Conservation (phyloP, 2,329 filamentous ascomycete species). For the Phaeosphaeriaceae sp. region DNA sequence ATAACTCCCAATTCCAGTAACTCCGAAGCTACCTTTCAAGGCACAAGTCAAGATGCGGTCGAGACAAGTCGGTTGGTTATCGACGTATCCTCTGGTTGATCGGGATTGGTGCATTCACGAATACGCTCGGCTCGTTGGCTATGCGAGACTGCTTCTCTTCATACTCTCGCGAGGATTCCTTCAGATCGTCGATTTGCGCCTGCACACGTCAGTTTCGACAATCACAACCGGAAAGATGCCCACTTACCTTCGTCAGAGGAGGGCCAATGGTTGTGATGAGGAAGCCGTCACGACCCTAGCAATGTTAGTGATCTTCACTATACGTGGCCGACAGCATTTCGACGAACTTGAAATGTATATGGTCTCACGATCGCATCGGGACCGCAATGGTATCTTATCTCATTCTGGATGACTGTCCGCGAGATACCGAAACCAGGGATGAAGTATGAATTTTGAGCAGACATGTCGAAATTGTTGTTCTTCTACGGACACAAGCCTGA, state of each 20-base stretch:
- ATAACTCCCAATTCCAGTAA: slow-evolving; percentile 10
- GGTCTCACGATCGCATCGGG: slow-evolving; percentile 53
- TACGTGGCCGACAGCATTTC: slow-evolving; percentile 2
- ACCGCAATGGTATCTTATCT: slow-evolving; percentile 54
- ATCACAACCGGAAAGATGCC: neutral
- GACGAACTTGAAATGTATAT: slow-evolving; percentile 51
- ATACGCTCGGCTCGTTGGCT: slow-evolving; percentile 44
- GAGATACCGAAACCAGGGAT: slow-evolving; percentile 54
- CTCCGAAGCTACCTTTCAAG: neutral
- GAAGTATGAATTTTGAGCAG: slow-evolving; percentile 50
- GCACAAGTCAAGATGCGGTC: neutral
- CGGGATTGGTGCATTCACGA: slow-evolving; percentile 50
- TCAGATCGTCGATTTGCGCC: slow-evolving; percentile 54
- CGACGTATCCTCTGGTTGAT: slow-evolving; percentile 45
- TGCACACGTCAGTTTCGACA: slow-evolving; percentile 25
- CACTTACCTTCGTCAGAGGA: slow-evolving; percentile 50
- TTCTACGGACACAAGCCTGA: neutral
- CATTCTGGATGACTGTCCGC: slow-evolving; percentile 53
- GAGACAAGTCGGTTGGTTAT: slow-evolving; percentile 14
- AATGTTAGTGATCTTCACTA: slow-evolving; percentile 22
- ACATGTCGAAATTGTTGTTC: slow-evolving; percentile 23
- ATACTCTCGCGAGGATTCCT: slow-evolving; percentile 50
- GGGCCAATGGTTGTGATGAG: slow-evolving; percentile 51
- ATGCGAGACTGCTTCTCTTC: slow-evolving; percentile 52
- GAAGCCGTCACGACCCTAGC: slow-evolving; percentile 52